Percentiles rank a stretch among this genome's conserved stretches.
Conservation (phyloP, 2,329 filamentous ascomycete species). For the Helicocarpus griseus region DNA sequence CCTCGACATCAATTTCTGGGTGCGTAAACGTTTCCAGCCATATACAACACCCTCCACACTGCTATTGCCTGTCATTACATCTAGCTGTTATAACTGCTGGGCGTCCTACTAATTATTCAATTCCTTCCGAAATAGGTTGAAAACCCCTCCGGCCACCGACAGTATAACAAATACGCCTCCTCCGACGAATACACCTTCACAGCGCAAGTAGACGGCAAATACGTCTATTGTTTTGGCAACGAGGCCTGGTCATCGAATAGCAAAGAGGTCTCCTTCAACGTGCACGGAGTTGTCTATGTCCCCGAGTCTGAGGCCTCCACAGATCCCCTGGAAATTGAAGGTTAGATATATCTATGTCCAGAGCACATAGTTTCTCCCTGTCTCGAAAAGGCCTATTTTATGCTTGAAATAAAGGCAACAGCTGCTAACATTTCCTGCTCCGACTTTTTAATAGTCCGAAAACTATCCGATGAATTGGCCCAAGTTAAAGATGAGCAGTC, state of each 20-base stretch:
- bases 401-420: too few species aligned
- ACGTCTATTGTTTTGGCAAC: constrained; percentile 97
- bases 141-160: constrained; percentile 65
- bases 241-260: constrained; percentile 93
- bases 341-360: too few species aligned
- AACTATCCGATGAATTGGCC: constrained; percentile 71
- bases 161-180: constrained; percentile 70
- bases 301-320: constrained; percentile 73
- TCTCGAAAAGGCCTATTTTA: too few species aligned
- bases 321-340: constrained; percentile 85
- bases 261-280: constrained; percentile 98
- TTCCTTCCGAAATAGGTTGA: constrained; percentile 57
- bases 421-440: constrained; percentile 6
- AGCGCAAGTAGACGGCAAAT: constrained; percentile 76
- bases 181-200: constrained; percentile 91
- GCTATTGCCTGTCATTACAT: too few species aligned
- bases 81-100: background rate
- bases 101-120: background rate
- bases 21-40: too few species aligned
- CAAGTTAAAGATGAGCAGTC: constrained; percentile 97
- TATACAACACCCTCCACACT: constrained; percentile 5
- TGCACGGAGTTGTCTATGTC: constrained; percentile 96
- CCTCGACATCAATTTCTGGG: constrained; percentile 96
- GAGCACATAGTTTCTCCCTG: too few species aligned
- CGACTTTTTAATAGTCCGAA: constrained; percentile 51